These are phyloP conservation scores for Aureobasidium melanogenum DNA, from an alignment of 2,329 filamentous ascomycete species.

Conservation along the genomic window DNA sequence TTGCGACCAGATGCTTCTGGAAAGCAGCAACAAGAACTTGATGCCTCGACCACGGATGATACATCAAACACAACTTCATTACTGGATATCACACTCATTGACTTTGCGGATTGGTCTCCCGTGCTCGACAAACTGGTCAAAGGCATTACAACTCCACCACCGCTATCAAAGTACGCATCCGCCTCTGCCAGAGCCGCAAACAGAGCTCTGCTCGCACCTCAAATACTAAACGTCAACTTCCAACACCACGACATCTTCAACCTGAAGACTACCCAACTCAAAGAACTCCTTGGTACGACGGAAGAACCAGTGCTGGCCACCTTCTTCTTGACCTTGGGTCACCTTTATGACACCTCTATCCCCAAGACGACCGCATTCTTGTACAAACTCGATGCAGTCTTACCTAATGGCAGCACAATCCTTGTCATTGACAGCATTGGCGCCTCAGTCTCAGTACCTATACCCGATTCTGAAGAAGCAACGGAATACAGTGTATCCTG, in stretches of 20 bases:
- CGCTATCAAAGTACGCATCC: slow-evolving; percentile 4
- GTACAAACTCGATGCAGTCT: not conserved
- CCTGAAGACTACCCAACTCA: not conserved
- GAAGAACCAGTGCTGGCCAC: not conserved
- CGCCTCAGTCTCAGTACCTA: not conserved
- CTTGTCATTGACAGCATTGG: not conserved
- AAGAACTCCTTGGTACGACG: not conserved
- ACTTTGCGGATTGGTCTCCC: slow-evolving; percentile 2
- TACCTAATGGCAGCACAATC: not conserved
- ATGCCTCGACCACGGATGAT: not conserved
- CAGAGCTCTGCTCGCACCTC: not conserved
- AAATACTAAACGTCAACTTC: not conserved
- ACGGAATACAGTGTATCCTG: not conserved
- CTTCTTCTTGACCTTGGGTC: not conserved
- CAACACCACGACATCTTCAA: not conserved
- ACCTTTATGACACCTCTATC: not conserved
- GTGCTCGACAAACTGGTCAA: not conserved
- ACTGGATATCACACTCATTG: not conserved
- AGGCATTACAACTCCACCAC: not conserved
- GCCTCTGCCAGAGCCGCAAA: not conserved
- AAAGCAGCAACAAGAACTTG: not conserved
- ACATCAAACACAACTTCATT: not conserved
- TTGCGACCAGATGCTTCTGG: not conserved
- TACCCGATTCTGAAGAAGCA: not conserved
- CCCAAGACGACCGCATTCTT: slow-evolving; percentile 1